Conservation (phyloP, 345 rosid genomes). For the Crucihimalaya himalaica region DNA sequence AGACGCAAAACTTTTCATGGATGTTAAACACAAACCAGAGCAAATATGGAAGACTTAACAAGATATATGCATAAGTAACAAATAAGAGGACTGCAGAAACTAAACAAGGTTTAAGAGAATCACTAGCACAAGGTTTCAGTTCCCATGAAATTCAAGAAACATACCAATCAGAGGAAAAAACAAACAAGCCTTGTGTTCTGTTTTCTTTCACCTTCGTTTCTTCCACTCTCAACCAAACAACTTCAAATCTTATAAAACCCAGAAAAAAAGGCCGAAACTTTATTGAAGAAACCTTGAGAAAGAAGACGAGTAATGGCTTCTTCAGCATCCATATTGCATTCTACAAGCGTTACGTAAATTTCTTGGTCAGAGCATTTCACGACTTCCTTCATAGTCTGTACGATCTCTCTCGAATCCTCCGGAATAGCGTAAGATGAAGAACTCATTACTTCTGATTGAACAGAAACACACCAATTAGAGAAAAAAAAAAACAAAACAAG, state of each 20-base stretch:
- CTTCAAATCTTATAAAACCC: conserved; percentile 14
- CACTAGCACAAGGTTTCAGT: background rate
- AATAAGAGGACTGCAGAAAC: too few species aligned
- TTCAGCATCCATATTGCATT: conserved; percentile 73
- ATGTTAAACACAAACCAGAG: too few species aligned
- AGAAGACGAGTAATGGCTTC: conserved; percentile 78
- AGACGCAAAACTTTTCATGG: background rate
- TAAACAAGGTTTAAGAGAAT: background rate
- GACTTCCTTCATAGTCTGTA: conserved; percentile 69
- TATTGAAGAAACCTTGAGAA: conserved; percentile 61
- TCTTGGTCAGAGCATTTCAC: conserved; percentile 66
- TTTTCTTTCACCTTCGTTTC: background rate
- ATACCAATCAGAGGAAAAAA: background rate
- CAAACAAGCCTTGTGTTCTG: conserved; percentile 4
- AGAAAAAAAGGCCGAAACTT: background rate
- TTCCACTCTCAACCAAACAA: background rate
- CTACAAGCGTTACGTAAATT: conserved; percentile 78
- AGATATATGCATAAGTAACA: background rate
- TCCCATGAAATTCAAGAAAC: background rate
- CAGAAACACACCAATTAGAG: conserved; percentile 5
- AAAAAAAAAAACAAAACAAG: background rate
- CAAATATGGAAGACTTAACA: background rate
- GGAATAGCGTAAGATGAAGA: too few species aligned
- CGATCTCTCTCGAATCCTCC: conserved; percentile 58
- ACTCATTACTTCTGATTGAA: too few species aligned